Percentiles rank a stretch among this genome's conserved stretches.
phyloP scores from a whole-genome alignment of 2,329 filamentous ascomycete genomes.

The Penicillium sp. region DNA sequence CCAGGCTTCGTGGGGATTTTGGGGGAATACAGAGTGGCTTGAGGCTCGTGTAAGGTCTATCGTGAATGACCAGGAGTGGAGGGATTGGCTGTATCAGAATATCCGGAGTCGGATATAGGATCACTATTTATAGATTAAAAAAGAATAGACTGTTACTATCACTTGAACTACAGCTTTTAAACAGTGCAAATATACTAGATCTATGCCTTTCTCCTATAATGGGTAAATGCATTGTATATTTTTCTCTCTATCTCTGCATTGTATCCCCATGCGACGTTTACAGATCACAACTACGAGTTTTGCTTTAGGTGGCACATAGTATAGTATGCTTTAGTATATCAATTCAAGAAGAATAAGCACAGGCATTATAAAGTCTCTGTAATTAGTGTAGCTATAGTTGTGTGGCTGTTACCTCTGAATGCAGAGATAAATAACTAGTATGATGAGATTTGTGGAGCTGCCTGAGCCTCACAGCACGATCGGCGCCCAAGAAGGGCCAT shows the following conservation, averaged over 20 bases:
- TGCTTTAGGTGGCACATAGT: background rate
- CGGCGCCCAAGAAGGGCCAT: background rate
- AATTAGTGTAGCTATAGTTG: background rate
- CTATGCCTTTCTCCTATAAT: too few relatives aligned
- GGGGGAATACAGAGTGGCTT: conserved; percentile 60
- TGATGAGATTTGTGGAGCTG: background rate
- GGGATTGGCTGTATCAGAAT: conserved; percentile 42
- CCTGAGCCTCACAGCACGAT: background rate
- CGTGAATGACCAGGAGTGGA: conserved; percentile 47
- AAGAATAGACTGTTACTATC: background rate
- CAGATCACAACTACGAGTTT: too few relatives aligned
- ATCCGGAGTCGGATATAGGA: conserved; percentile 1
- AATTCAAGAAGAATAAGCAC: too few relatives aligned
- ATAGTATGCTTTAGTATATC: background rate
- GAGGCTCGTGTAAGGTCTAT: conserved; percentile 55
- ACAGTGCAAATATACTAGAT: background rate
- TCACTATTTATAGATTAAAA: background rate
- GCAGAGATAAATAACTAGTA: background rate
- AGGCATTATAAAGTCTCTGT: too few relatives aligned
- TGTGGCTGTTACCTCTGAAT: background rate
- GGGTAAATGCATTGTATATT: too few relatives aligned
- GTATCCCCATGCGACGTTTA: too few relatives aligned
- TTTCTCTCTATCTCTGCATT: too few relatives aligned
- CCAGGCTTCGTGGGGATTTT: conserved; percentile 61
- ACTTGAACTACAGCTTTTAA: background rate